Evolutionary conservation across 352 stramenopile species (phyloP).

Genomic region (Globisporangium cystogenes): DNA sequence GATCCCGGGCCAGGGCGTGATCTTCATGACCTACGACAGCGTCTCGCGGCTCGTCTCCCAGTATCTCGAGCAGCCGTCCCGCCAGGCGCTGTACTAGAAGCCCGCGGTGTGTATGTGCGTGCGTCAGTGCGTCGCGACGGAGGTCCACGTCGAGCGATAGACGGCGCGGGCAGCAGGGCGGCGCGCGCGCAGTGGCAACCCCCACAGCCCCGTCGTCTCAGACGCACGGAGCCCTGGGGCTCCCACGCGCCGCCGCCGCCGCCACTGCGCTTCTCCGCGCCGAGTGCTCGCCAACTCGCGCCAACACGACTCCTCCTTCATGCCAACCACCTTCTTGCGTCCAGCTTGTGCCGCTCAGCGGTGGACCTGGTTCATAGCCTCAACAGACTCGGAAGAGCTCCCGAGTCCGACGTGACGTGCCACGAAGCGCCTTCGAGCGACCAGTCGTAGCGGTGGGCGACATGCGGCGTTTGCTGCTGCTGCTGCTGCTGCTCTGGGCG

Average conservation of each 20-base stretch:
- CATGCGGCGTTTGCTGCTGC: neutral
- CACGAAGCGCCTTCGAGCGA: too few species aligned
- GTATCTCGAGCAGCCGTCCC: constrained; percentile 35
- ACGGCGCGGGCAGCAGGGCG: neutral
- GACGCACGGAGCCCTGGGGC: neutral
- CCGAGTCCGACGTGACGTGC: too few species aligned
- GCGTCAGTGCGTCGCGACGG: neutral
- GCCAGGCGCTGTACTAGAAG: constrained; percentile 5
- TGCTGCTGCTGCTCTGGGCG: neutral
- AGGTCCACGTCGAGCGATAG: neutral
- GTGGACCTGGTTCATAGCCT: too few species aligned
- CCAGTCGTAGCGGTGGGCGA: neutral
- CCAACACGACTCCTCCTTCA: too few species aligned
- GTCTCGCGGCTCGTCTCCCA: constrained; percentile 53
- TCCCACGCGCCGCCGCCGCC: neutral
- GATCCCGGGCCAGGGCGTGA: constrained; percentile 96
- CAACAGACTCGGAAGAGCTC: too few species aligned
- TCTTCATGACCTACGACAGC: constrained; percentile 94
- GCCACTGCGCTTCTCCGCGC: too few species aligned
- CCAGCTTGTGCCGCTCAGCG: too few species aligned
- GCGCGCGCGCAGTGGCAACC: constrained; percentile 3
- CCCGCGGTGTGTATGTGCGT: neutral
- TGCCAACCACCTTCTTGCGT: too few species aligned
- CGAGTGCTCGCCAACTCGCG: neutral
- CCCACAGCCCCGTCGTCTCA: neutral